Evolutionary conservation across 176 grass and related monocot species (phyloP).

Genomic region (Puya raimondii): DNA sequence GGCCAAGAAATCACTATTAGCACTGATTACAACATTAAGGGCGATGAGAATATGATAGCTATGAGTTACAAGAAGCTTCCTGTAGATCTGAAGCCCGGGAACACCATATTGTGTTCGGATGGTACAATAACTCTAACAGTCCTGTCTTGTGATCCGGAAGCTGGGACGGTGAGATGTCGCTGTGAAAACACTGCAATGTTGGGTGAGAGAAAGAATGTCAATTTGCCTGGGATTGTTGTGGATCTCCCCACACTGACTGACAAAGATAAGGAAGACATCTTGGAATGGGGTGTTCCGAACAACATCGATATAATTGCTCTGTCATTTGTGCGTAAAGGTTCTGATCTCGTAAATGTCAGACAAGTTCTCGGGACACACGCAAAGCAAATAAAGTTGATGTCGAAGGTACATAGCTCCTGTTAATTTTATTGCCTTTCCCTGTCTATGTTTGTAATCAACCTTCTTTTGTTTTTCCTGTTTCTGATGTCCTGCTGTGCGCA

Average conservation of each 20-base stretch:
- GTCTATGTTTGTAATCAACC: neutral
- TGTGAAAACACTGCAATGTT: slow-evolving; percentile 83
- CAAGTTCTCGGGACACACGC: slow-evolving; percentile 63
- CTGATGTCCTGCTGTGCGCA: neutral
- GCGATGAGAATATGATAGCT: slow-evolving; percentile 58
- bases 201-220: slow-evolving; percentile 91
- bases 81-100: slow-evolving; percentile 70
- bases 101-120: slow-evolving; percentile 78
- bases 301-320: slow-evolving; percentile 88
- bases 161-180: slow-evolving; percentile 78
- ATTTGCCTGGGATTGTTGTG: slow-evolving; percentile 79
- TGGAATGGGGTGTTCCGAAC: slow-evolving; percentile 81
- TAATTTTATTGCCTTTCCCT: neutral
- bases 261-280: slow-evolving; percentile 84
- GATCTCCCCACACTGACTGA: slow-evolving; percentile 83
- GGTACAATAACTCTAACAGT: slow-evolving; percentile 78
- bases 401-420: slow-evolving; percentile 50
- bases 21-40: slow-evolving; percentile 86
- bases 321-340: slow-evolving; percentile 89
- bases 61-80: slow-evolving; percentile 99
- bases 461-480: neutral
- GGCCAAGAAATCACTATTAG: slow-evolving; percentile 75
- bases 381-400: slow-evolving; percentile 86
- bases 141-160: slow-evolving; percentile 59
- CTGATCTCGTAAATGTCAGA: slow-evolving; percentile 71